phyloP scores from a whole-genome alignment of 1,139 yeast species.

The Suhomyces coccinellae region DNA sequence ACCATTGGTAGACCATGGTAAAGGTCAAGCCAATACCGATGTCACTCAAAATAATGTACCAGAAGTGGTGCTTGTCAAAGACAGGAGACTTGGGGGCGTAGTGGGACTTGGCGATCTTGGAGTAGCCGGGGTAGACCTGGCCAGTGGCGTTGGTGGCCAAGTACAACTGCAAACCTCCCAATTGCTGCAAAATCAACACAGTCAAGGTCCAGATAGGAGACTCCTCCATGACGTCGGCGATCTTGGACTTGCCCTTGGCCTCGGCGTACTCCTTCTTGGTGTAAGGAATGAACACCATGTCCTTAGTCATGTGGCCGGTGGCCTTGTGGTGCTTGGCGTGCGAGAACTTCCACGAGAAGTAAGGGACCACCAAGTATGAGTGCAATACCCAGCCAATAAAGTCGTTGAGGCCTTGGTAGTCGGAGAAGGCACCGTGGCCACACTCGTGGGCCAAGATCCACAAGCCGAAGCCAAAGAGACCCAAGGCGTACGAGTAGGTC shows the following conservation, averaged over 20 bases:
- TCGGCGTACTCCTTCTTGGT: slow-evolving; percentile 44
- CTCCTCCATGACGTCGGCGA: slow-evolving; percentile 54
- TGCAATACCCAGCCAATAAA: slow-evolving; percentile 61
- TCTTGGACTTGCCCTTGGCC: slow-evolving; percentile 25
- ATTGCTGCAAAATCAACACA: slow-evolving; percentile 50
- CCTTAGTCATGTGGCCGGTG: slow-evolving; percentile 60
- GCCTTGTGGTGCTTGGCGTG: slow-evolving; percentile 67
- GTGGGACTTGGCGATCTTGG: slow-evolving; percentile 40
- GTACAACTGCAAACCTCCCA: slow-evolving; percentile 54
- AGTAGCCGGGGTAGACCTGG: slow-evolving; percentile 42
- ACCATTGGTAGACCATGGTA: slow-evolving; percentile 49
- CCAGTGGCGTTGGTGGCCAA: slow-evolving; percentile 55
- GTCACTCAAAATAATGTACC: slow-evolving; percentile 55
- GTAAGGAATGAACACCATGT: slow-evolving; percentile 61
- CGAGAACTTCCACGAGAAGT: slow-evolving; percentile 61
- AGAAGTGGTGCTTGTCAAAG: slow-evolving; percentile 55
- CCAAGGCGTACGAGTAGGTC: slow-evolving; percentile 43
- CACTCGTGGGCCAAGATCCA: slow-evolving; percentile 70
- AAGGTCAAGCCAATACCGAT: slow-evolving; percentile 49
- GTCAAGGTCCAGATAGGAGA: slow-evolving; percentile 52
- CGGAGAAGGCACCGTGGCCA: slow-evolving; percentile 65
- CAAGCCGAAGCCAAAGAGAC: slow-evolving; percentile 53
- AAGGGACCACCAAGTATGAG: slow-evolving; percentile 58
- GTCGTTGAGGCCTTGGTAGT: slow-evolving; percentile 56
- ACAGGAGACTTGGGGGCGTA: slow-evolving; percentile 55